phyloP scores from a whole-genome alignment of 2,329 filamentous ascomycete genomes.

The Hymenotorrendiella dingleyae region DNA sequence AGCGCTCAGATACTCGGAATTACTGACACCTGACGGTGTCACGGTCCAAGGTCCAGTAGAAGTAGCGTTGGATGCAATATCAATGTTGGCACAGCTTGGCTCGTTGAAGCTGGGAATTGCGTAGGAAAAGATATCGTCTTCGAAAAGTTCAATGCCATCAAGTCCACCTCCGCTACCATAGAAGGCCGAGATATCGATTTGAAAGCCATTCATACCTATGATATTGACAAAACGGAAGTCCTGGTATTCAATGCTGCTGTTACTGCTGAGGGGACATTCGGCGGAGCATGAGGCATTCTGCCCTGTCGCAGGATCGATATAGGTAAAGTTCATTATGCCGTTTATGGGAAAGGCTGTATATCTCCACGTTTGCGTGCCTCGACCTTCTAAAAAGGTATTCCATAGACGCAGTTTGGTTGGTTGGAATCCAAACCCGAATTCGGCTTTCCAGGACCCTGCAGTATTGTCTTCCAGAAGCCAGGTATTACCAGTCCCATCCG shows the following conservation, averaged over 20 bases:
- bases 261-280: conserved; percentile 75
- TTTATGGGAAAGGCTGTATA: conserved; percentile 80
- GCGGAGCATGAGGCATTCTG: conserved; percentile 68
- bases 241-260: conserved; percentile 62
- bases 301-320: conserved; percentile 68
- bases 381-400: conserved; percentile 79
- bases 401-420: conserved; percentile 83
- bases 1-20: conserved; percentile 71
- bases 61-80: conserved; percentile 60
- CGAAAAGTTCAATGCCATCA: conserved; percentile 78
- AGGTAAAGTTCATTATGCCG: conserved; percentile 95
- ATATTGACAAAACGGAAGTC: conserved; percentile 88
- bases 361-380: conserved; percentile 82
- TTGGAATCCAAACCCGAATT: conserved; percentile 76
- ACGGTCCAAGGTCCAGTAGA: conserved; percentile 68
- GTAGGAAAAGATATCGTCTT: conserved; percentile 79
- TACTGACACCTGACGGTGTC: conserved; percentile 61
- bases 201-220: conserved; percentile 83
- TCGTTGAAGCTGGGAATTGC: conserved; percentile 87
- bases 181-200: conserved; percentile 79
- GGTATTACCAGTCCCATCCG: conserved; percentile 66
- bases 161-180: conserved; percentile 83
- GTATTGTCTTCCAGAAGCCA: conserved; percentile 76
- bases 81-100: conserved; percentile 65
- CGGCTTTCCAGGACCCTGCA: conserved; percentile 76